phyloP scores from a whole-genome alignment of 257 asterid species.

The Nicotiana tabacum region DNA sequence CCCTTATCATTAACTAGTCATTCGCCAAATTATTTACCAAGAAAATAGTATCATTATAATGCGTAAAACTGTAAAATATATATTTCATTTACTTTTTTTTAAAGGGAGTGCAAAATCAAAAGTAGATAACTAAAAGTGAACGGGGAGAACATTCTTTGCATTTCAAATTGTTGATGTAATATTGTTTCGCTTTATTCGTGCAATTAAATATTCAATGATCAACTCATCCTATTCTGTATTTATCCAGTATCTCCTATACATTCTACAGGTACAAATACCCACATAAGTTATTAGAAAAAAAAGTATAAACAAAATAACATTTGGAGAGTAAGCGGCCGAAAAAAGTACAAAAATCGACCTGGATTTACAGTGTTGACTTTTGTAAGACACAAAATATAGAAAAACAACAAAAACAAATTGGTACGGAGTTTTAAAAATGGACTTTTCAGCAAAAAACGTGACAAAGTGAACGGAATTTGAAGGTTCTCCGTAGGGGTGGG shows the following conservation, averaged over 20 bases:
- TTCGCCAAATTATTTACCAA: too few relatives aligned
- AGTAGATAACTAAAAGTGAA: too few relatives aligned
- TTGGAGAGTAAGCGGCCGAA: background rate
- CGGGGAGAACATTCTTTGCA: too few relatives aligned
- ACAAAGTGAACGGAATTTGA: too few relatives aligned
- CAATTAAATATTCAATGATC: background rate
- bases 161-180: too few relatives aligned
- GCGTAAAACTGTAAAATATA: too few relatives aligned
- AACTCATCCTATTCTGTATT: background rate
- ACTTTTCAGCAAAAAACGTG: background rate
- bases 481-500: too few relatives aligned
- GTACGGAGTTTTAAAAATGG: background rate
- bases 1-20: too few relatives aligned
- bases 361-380: conserved; percentile 16
- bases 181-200: too few relatives aligned
- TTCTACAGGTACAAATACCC: background rate
- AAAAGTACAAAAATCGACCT: background rate
- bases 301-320: background rate
- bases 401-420: background rate
- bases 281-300: background rate
- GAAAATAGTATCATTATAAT: too few relatives aligned
- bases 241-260: background rate
- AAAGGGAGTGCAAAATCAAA: too few relatives aligned
- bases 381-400: background rate
- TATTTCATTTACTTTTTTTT: too few relatives aligned